Base-by-base conservation (phyloP, 495 filamentous ascomycete genomes). In the Hypoxylon lienhwacheense region DNA sequence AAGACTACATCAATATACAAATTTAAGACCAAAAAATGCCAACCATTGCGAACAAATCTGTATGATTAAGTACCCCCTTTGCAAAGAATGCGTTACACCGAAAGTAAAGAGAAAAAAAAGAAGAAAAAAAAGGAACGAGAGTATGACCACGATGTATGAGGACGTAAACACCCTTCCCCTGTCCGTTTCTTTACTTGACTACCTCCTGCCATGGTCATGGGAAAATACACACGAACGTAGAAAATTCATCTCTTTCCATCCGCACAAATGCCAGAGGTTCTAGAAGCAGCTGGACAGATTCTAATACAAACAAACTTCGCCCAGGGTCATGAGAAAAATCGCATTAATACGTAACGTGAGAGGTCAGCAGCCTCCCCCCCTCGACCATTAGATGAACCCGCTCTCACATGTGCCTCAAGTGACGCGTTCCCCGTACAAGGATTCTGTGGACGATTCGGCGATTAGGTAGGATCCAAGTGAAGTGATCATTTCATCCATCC, bases 401-500 rank as follows among this genome's bases (percentile, higher is more conserved):
- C 40, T 49, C 61, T 64, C 64, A 59, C 64, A 66, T 56, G n/a
- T n/a, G 57, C 53, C 53, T 59, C 47, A 49, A 56, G 41, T 58
- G 10, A 40, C 39, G 22, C 32, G 33, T 46, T 54, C 35, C 12
- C 56, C 36, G 42, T 40, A 28, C 37, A 36, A 50, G 36, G 43
- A 47, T 53, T 60, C 32, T 35, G 21, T 48, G 41, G 47, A 60
- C 26, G 40, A 50, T 45, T 44, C 25, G 57, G 26, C 48, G 25
- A 46, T 39, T 56, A 47, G 54, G 51, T 50, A 57, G 52, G 64
- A 62, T 61, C 57, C 61, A 64, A 64, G 55, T 56, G 43, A 45
- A 51, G 57, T 57, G 61, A 62, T 56, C 48, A 65, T 62, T 60
- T 67, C 58, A 65, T 60, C 64, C 56, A 64, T 64, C 53, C 50